Conservation (phyloP, 1,139 yeast species). For the Geotrichum klebahnii region DNA sequence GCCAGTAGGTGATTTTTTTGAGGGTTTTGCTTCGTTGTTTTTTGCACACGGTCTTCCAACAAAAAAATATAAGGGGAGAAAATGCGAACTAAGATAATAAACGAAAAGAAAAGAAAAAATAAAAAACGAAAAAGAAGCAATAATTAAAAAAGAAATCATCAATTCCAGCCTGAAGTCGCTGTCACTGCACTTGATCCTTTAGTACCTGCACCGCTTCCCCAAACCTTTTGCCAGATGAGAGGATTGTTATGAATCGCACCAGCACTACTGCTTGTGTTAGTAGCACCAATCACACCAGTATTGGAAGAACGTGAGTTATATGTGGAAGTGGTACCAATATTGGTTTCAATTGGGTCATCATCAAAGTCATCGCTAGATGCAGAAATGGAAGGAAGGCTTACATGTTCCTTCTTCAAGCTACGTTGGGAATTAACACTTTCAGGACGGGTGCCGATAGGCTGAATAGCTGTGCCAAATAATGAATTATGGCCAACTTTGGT, state of each 20-base stretch:
- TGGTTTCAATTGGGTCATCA: slow-evolving; percentile 1
- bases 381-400: slow-evolving; percentile 6
- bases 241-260: slow-evolving; percentile 2
- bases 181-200: not conserved
- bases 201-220: slow-evolving; percentile 13
- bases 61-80: not conserved
- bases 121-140: slow-evolving; percentile 2
- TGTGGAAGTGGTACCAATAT: not conserved
- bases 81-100: not conserved
- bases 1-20: no score
- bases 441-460: slow-evolving; percentile 12
- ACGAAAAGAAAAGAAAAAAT: not conserved
- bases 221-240: slow-evolving; percentile 16
- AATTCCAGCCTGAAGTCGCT: slow-evolving; percentile 18
- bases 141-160: not conserved
- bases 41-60: no score
- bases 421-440: slow-evolving; percentile 10
- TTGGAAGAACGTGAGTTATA: not conserved
- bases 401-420: not conserved
- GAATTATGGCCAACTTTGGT: not conserved
- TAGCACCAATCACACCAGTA: slow-evolving; percentile 7
- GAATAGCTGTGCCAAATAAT: not conserved
- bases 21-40: no score
- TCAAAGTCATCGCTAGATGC: slow-evolving; percentile 6
- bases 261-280: not conserved